Evolutionary conservation across 2,329 filamentous ascomycete genomes (phyloP).

Genomic region (Macrophomina tecta): DNA sequence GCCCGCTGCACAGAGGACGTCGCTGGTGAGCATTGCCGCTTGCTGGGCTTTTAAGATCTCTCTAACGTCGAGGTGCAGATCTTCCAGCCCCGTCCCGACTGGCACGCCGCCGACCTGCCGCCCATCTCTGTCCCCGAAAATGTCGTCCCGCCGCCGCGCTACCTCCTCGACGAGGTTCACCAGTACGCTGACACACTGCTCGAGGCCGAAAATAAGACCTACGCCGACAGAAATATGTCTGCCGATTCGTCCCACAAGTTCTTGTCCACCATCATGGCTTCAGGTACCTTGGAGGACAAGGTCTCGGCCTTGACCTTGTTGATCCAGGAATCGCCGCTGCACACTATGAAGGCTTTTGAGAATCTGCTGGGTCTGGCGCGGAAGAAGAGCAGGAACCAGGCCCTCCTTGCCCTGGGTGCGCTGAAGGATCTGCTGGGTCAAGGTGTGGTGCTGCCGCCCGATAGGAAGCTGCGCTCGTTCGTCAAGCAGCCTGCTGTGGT

Average conservation of each 20-base stretch:
- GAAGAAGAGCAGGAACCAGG: slow-evolving; percentile 92
- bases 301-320: slow-evolving; percentile 93
- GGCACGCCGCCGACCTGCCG: slow-evolving; percentile 67
- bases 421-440: slow-evolving; percentile 93
- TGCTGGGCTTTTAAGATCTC: neutral
- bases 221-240: slow-evolving; percentile 72
- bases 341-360: slow-evolving; percentile 89
- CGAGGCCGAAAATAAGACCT: slow-evolving; percentile 77
- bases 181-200: slow-evolving; percentile 76
- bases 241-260: slow-evolving; percentile 92
- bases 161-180: slow-evolving; percentile 65
- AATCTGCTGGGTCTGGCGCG: slow-evolving; percentile 80
- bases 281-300: slow-evolving; percentile 95
- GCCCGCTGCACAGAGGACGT: slow-evolving; percentile 36
- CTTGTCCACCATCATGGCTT: slow-evolving; percentile 94
- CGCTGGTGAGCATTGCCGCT: slow-evolving; percentile 37
- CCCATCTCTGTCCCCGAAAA: slow-evolving; percentile 55
- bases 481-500: slow-evolving; percentile 78
- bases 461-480: slow-evolving; percentile 83
- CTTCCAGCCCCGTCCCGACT: slow-evolving; percentile 69
- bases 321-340: slow-evolving; percentile 93
- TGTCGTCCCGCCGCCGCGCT: slow-evolving; percentile 55
- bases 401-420: slow-evolving; percentile 88
- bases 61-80: slow-evolving; percentile 47
- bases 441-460: slow-evolving; percentile 80